phyloP scores from a whole-genome alignment of 176 grass and related monocot species.

The Stipa capillata region DNA sequence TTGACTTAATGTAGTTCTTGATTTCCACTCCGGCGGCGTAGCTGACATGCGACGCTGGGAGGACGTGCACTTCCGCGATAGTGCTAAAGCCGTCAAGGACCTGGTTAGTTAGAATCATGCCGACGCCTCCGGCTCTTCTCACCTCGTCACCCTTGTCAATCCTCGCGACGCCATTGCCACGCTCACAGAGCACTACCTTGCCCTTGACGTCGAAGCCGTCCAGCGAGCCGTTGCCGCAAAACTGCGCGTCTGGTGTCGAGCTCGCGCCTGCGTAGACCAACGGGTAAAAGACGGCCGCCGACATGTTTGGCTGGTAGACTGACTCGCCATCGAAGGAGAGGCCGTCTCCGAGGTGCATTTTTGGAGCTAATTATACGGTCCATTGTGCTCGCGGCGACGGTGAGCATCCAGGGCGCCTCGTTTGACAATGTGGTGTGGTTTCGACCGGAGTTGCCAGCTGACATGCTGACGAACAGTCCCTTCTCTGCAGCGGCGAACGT shows the following conservation, averaged over 20 bases:
- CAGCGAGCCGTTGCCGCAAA: slow-evolving; percentile 10
- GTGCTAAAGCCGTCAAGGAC: slow-evolving; percentile 20
- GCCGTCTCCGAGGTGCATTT: neutral
- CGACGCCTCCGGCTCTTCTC: neutral
- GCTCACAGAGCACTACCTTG: slow-evolving; percentile 42
- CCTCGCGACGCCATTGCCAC: neutral
- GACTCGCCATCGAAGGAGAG: neutral
- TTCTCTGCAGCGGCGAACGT: slow-evolving; percentile 33
- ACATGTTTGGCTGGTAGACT: neutral
- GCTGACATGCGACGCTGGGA: no score
- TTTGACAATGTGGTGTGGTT: neutral
- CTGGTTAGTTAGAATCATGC: slow-evolving; percentile 31
- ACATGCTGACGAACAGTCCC: slow-evolving; percentile 33
- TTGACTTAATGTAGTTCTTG: neutral
- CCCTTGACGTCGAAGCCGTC: slow-evolving; percentile 24
- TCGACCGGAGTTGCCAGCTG: slow-evolving; percentile 28
- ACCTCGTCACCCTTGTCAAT: neutral
- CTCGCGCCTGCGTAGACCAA: neutral
- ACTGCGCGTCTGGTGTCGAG: neutral
- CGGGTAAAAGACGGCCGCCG: neutral
- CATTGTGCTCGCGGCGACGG: slow-evolving; percentile 11
- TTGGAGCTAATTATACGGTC: slow-evolving; percentile 5
- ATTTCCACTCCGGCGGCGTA: neutral
- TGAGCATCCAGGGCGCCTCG: neutral
- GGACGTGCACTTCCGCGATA: neutral